phyloP scores from a whole-genome alignment of 345 rosid species.

The Carallia pectinifolia region DNA sequence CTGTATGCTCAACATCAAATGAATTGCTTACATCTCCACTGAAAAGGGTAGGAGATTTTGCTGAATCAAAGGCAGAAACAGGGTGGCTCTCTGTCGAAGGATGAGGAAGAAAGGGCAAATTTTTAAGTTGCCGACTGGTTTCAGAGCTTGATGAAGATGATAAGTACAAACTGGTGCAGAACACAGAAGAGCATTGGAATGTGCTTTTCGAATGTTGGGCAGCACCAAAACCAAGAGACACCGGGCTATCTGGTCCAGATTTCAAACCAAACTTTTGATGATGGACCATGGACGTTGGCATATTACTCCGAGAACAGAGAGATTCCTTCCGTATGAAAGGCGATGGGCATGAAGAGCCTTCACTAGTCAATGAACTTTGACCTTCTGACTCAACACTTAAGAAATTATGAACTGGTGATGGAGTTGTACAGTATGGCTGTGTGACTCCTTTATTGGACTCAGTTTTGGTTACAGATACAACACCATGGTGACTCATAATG shows the following conservation, averaged over 20 bases:
- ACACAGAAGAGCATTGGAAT: conserved; percentile 69
- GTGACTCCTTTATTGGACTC: conserved; percentile 18
- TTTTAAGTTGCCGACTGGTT: conserved; percentile 52
- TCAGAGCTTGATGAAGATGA: conserved; percentile 79
- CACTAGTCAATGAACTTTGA: conserved; percentile 25
- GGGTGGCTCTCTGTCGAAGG: conserved; percentile 52
- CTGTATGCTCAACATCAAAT: conserved; percentile 46
- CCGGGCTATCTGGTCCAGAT: conserved; percentile 40
- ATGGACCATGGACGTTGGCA: conserved; percentile 16
- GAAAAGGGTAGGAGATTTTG: conserved; percentile 51
- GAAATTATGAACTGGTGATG: conserved; percentile 21
- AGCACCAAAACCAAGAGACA: conserved; percentile 39
- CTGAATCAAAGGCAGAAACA: conserved; percentile 49
- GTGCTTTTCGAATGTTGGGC: conserved; percentile 34
- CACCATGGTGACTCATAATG: conserved; percentile 16
- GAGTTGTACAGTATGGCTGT: conserved; percentile 4
- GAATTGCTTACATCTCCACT: conserved; percentile 47
- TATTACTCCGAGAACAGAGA: conserved; percentile 22
- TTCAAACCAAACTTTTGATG: conserved; percentile 19
- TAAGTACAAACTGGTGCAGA: conserved; percentile 71
- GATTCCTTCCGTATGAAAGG: conserved; percentile 42
- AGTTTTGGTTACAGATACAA: conserved; percentile 9
- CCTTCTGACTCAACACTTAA: conserved; percentile 31
- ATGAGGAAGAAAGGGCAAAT: conserved; percentile 81
- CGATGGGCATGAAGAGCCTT: conserved; percentile 33